Percentiles rank a stretch among this genome's conserved stretches.
phyloP scores from a whole-genome alignment of 176 grass and related monocot genomes.

The Alopecurus myosuroides region DNA sequence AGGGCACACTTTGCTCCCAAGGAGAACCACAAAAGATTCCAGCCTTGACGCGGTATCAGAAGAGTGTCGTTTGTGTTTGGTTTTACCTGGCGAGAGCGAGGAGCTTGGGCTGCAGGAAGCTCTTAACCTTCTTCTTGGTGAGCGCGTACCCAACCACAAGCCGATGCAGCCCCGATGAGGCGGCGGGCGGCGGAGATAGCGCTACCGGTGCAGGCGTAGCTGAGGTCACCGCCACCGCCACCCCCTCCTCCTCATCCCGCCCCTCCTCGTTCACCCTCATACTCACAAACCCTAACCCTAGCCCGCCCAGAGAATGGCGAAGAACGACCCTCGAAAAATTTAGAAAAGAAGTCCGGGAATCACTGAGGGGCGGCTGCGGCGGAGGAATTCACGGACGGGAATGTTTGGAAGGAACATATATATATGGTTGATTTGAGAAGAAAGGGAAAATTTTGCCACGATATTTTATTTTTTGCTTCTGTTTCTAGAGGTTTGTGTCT shows the following conservation, averaged over 20 bases:
- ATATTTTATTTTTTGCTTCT: no score
- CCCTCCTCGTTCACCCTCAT: slow-evolving; percentile 56
- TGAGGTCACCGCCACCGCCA: background rate
- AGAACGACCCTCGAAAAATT: slow-evolving; percentile 9
- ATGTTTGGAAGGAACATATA: background rate
- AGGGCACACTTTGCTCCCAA: background rate
- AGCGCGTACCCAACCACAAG: slow-evolving; percentile 87
- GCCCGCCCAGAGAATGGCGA: slow-evolving; percentile 4
- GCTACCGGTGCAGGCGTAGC: background rate
- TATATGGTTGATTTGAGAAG: no score
- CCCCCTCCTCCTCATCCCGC: slow-evolving; percentile 23
- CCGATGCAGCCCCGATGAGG: slow-evolving; percentile 13
- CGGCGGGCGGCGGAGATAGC: background rate
- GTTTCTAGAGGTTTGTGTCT: no score
- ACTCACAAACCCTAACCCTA: slow-evolving; percentile 39
- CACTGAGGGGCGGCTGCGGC: background rate
- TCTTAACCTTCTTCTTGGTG: slow-evolving; percentile 92
- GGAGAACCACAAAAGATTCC: slow-evolving; percentile 25
- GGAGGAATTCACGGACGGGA: background rate
- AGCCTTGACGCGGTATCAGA: slow-evolving; percentile 24
- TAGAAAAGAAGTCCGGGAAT: slow-evolving; percentile 4
- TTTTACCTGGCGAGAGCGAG: slow-evolving; percentile 72
- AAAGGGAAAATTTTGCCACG: no score
- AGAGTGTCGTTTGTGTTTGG: background rate
- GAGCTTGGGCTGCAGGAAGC: slow-evolving; percentile 88